A percentile compares a stretch with the other conserved stretches of the same genome.
These are phyloP conservation scores for Saturnispora sanitii DNA, from an alignment of 805 yeast species.

Conservation along the genomic window DNA sequence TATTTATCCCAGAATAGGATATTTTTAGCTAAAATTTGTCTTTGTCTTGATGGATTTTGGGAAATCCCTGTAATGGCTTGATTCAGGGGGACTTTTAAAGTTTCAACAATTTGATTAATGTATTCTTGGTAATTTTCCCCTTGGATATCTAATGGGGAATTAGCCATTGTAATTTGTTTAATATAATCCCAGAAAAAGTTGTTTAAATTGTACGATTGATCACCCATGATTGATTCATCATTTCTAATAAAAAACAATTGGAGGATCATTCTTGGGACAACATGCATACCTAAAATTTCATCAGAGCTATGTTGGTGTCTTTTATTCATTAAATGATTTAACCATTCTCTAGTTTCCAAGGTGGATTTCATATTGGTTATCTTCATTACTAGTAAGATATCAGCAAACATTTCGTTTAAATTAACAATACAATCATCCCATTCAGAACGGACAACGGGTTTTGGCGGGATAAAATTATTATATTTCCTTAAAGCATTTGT, in stretches of 20 bases:
- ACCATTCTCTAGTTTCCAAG: constrained; percentile 20
- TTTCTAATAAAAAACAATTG: constrained; percentile 56
- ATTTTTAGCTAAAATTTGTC: constrained; percentile 59
- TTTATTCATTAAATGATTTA: constrained; percentile 20
- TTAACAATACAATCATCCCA: constrained; percentile 15
- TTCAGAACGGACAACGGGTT: constrained; percentile 20
- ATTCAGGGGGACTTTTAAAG: constrained; percentile 38
- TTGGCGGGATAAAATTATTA: constrained; percentile 41
- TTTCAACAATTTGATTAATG: constrained; percentile 29
- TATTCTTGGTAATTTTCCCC: constrained; percentile 3
- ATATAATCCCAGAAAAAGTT: constrained; percentile 27
- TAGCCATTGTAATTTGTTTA: constrained; percentile 17
- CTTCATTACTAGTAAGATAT: constrained; percentile 29
- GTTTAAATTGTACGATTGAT: constrained; percentile 26
- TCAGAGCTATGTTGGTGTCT: constrained; percentile 20
- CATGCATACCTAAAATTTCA: constrained; percentile 30
- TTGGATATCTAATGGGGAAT: constrained; percentile 13
- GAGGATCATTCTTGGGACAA: constrained; percentile 52
- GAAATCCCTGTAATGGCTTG: constrained; percentile 36
- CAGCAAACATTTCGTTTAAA: constrained; percentile 26
- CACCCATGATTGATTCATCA: constrained; percentile 50
- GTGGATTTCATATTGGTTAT: constrained; percentile 24
- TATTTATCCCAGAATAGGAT: constrained; percentile 62
- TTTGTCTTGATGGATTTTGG: constrained; percentile 72
- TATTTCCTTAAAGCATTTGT: constrained; percentile 37